Conservation (phyloP, 2,329 filamentous ascomycete species). For the Dendryphion nanum region DNA sequence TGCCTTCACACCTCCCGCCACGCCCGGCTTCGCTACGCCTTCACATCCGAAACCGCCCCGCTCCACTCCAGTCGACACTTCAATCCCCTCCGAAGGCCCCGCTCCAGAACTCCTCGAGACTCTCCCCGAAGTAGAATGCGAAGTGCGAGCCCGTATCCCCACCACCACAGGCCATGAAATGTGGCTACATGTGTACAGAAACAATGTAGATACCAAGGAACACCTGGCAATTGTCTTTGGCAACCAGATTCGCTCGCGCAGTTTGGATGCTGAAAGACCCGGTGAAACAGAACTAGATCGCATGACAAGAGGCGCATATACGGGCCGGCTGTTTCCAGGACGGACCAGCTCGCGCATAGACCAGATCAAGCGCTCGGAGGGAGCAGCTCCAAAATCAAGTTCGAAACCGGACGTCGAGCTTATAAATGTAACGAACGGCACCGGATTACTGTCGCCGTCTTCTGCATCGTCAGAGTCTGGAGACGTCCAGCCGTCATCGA, state of each 20-base stretch:
- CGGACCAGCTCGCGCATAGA: slow-evolving; percentile 71
- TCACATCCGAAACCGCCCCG: slow-evolving; percentile 34
- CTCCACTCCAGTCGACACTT: slow-evolving; percentile 46
- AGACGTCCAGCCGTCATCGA: slow-evolving; percentile 23
- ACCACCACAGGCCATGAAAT: slow-evolving; percentile 91
- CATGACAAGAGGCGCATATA: slow-evolving; percentile 93
- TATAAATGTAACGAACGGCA: not conserved
- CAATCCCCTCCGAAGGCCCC: slow-evolving; percentile 40
- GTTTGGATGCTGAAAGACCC: slow-evolving; percentile 66
- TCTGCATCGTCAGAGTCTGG: slow-evolving; percentile 20
- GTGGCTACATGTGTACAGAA: slow-evolving; percentile 93
- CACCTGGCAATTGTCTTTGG: slow-evolving; percentile 98
- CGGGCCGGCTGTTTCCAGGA: slow-evolving; percentile 81
- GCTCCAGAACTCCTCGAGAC: slow-evolving; percentile 71
- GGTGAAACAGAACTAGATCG: slow-evolving; percentile 85
- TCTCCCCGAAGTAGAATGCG: slow-evolving; percentile 84
- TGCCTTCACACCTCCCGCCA: slow-evolving; percentile 43
- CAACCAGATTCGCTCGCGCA: slow-evolving; percentile 71
- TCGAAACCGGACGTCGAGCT: slow-evolving; percentile 6
- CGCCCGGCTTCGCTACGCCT: slow-evolving; percentile 32
- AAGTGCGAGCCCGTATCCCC: slow-evolving; percentile 91
- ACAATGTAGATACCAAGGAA: slow-evolving; percentile 91
- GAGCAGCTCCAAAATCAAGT: slow-evolving; percentile 11
- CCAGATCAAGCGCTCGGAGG: slow-evolving; percentile 42
- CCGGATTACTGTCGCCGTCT: slow-evolving; percentile 14